A percentile compares a stretch with the other conserved stretches of the same genome.
These are phyloP conservation scores for Colletotrichum karsti DNA, from an alignment of 2,329 filamentous ascomycete species.

Conservation along the genomic window DNA sequence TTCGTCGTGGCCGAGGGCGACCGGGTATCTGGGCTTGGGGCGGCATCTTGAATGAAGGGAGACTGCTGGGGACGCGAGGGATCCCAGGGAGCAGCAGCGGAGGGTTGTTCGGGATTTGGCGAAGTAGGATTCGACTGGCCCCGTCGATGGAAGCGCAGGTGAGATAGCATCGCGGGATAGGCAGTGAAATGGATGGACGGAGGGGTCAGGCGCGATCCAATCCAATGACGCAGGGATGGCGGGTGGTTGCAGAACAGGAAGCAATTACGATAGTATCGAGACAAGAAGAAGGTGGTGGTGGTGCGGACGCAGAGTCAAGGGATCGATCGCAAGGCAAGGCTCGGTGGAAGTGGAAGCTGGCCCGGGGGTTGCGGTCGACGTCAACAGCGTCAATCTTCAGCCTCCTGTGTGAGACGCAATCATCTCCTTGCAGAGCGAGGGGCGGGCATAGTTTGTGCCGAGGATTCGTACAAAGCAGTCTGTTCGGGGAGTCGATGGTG, in stretches of 20 bases:
- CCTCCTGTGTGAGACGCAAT: conserved; percentile 21
- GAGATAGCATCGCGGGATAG: conserved; percentile 53
- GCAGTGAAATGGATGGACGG: not conserved
- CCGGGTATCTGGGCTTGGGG: conserved; percentile 43
- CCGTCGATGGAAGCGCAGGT: conserved; percentile 67
- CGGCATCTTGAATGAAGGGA: conserved; percentile 49
- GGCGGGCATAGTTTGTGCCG: conserved; percentile 20
- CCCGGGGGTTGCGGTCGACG: not conserved
- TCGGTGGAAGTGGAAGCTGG: no score
- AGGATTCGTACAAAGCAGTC: not conserved
- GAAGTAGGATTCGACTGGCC: conserved; percentile 64
- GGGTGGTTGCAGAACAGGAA: conserved; percentile 21
- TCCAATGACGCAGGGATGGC: conserved; percentile 19
- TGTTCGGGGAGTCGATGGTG: not conserved
- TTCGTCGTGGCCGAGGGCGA: conserved; percentile 42
- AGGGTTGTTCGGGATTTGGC: conserved; percentile 57
- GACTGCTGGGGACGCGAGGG: conserved; percentile 47
- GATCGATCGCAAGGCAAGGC: not conserved
- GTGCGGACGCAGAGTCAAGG: not conserved
- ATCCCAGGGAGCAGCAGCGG: conserved; percentile 42
- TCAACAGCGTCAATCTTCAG: conserved; percentile 21
- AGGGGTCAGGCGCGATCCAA: conserved; percentile 7
- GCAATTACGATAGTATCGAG: not conserved
- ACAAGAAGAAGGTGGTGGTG: conserved; percentile 8
- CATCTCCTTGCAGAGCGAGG: conserved; percentile 27